Evolutionary conservation across 2,329 filamentous ascomycete species (phyloP).

Genomic region (Berkeleyomyces basicola): DNA sequence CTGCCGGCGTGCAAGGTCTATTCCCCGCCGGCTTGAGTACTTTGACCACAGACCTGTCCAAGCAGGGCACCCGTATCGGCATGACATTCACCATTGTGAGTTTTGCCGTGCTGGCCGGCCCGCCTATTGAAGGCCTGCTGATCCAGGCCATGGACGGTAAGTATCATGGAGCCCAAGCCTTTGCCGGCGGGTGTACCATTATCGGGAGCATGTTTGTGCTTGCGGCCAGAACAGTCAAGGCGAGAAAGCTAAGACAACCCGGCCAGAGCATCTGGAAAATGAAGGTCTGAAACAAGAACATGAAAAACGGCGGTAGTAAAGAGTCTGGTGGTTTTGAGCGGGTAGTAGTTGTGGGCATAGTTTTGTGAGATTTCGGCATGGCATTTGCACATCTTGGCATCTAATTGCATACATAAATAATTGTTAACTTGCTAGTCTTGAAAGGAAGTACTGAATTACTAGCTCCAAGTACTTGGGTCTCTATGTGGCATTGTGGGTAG

Average conservation of each 20-base stretch:
- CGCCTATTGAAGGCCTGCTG: constrained; percentile 34
- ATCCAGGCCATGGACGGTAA: constrained; percentile 25
- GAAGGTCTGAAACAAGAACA: neutral
- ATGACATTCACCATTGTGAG: constrained; percentile 42
- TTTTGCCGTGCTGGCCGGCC: constrained; percentile 35
- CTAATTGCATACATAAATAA: too few relatives aligned
- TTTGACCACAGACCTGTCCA: constrained; percentile 34
- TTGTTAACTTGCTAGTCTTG: too few relatives aligned
- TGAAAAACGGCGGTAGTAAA: neutral
- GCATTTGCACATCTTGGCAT: too few relatives aligned
- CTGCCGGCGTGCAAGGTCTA: constrained; percentile 46
- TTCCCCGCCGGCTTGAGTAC: constrained; percentile 38
- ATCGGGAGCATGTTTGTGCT: constrained; percentile 5
- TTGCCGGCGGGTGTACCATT: constrained; percentile 23
- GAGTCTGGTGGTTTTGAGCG: neutral
- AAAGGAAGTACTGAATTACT: too few relatives aligned
- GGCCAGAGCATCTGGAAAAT: constrained; percentile 8
- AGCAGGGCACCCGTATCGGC: constrained; percentile 38
- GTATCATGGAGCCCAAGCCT: constrained; percentile 33
- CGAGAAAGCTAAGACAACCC: neutral
- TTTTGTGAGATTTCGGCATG: neutral
- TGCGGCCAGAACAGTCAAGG: constrained; percentile 5
- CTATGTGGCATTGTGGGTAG: too few relatives aligned
- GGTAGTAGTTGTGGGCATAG: too few relatives aligned
- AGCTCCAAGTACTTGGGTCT: too few relatives aligned